Evolutionary conservation across 1,139 yeast genomes (phyloP).

Genomic region (Geotrichum restrictum): DNA sequence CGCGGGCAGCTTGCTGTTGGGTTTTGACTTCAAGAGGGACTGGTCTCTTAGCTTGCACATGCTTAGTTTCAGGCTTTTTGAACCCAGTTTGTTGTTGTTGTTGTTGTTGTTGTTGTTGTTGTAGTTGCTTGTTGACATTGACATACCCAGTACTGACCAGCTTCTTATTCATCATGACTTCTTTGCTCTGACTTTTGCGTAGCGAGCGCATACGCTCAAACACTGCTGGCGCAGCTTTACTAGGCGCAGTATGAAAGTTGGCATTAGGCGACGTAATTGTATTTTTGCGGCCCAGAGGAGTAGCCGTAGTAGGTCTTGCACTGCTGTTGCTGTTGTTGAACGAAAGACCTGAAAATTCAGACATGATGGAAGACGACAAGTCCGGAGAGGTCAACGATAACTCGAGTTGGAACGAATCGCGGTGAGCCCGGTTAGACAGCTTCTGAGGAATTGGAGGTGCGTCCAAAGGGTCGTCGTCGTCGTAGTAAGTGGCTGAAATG

Average conservation of each 20-base stretch:
- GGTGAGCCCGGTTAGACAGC: not conserved
- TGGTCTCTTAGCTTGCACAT: not conserved
- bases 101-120: not conserved
- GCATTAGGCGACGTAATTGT: conserved; percentile 21
- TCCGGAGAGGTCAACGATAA: conserved; percentile 19
- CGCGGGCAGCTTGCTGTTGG: not conserved
- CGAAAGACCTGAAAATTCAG: conserved; percentile 13
- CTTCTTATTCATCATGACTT: not conserved
- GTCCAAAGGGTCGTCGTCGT: too few relatives aligned
- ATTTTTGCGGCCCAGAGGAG: conserved; percentile 18
- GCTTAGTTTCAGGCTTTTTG: not conserved
- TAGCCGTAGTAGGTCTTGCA: too few relatives aligned
- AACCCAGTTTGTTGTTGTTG: too few relatives aligned
- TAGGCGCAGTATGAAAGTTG: conserved; percentile 14
- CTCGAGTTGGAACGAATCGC: conserved; percentile 18
- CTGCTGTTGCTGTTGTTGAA: not conserved
- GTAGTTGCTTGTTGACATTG: not conserved
- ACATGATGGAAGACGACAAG: conserved; percentile 19
- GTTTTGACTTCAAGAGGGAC: not conserved
- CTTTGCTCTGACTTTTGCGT: conserved; percentile 13
- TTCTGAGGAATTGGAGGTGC: not conserved
- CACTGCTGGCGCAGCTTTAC: conserved; percentile 18
- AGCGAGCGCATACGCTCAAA: conserved; percentile 22
- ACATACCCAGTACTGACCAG: too few relatives aligned
- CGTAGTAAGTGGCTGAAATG: not conserved